Conservation (phyloP, 345 rosid genomes). For the Luvunga scandens region DNA sequence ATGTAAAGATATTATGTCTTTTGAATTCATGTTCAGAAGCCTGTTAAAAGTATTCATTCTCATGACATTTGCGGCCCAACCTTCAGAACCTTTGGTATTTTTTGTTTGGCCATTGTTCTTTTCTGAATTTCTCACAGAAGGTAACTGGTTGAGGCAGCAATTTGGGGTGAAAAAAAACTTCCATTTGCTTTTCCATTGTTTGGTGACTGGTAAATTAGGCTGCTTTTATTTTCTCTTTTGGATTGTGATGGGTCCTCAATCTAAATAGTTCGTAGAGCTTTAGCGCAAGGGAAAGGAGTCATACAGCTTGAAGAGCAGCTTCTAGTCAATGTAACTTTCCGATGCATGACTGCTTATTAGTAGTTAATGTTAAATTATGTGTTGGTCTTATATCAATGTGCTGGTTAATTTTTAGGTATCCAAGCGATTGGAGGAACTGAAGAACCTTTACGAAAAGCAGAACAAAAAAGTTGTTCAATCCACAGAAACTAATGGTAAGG, state of each 20-base stretch:
- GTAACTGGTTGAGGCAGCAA: background rate
- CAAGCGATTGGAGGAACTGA: constrained; percentile 66
- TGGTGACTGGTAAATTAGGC: background rate
- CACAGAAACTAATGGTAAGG: constrained; percentile 17
- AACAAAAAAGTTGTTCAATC: constrained; percentile 39
- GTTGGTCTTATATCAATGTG: background rate
- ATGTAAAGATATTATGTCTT: background rate
- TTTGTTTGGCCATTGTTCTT: background rate
- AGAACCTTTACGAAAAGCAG: constrained; percentile 49
- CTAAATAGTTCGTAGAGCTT: background rate
- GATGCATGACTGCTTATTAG: background rate
- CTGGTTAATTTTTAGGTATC: constrained; percentile 47
- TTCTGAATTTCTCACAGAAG: background rate
- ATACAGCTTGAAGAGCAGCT: background rate
- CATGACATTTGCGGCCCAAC: background rate
- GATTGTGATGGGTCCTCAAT: background rate
- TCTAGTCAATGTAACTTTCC: background rate
- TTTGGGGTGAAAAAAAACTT: background rate
- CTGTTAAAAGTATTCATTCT: background rate
- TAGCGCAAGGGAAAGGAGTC: background rate
- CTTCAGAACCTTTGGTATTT: background rate
- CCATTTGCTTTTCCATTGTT: background rate
- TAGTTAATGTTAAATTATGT: background rate
- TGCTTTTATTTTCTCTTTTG: background rate
- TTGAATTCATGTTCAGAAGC: background rate